Percentiles rank a stretch among this genome's conserved stretches.
These are phyloP conservation scores for Solanum neorickii DNA, from an alignment of 257 asterid genomes.

Conservation along the genomic window DNA sequence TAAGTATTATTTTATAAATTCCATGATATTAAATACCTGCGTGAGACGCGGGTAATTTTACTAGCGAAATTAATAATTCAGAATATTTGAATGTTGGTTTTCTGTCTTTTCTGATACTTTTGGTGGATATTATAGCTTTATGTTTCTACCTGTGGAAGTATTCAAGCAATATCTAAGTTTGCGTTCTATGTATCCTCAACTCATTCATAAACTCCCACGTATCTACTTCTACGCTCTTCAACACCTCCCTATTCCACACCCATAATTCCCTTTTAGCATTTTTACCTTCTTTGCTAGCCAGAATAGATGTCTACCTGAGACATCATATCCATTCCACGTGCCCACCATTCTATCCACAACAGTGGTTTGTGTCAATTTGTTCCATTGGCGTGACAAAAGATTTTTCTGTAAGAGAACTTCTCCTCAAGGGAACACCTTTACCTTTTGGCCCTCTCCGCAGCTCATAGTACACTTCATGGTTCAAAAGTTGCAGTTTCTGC, in stretches of 20 bases:
- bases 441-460: not conserved
- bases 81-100: not conserved
- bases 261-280: not conserved
- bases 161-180: not conserved
- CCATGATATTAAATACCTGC: not conserved
- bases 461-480: not conserved
- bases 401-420: not conserved
- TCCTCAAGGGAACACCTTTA: not conserved
- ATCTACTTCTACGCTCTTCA: not conserved
- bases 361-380: not conserved
- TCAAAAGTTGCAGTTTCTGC: not conserved
- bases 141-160: not conserved
- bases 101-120: not conserved
- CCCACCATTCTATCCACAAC: not conserved
- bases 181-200: not conserved
- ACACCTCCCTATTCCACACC: not conserved
- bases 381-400: not conserved
- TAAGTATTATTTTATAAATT: too few species aligned
- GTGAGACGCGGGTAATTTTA: not conserved
- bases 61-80: not conserved
- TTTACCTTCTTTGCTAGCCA: not conserved
- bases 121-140: not conserved
- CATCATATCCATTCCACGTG: not conserved
- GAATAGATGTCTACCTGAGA: not conserved
- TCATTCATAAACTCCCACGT: not conserved